Evolutionary conservation across 768 basidiomycete genomes (phyloP), one percentile per base, ranked within the genome.

Genomic region (Roridomyces roridus): DNA sequence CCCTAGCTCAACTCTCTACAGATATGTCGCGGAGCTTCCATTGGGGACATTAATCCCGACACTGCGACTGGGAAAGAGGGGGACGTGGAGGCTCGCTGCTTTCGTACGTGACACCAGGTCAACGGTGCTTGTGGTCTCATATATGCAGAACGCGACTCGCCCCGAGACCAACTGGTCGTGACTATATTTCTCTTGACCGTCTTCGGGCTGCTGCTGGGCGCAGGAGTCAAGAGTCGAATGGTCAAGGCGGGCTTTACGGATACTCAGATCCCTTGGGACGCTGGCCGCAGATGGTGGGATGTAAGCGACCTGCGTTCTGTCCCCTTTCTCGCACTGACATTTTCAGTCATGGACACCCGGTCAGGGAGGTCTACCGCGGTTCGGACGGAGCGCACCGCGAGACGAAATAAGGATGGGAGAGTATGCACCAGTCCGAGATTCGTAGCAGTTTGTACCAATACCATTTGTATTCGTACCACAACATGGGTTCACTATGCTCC

Each of bases 41-140:
- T 96, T 48, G 95, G 94, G 23, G 91, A 94, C 66, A 87, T 91
- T 21, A 85, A 97, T 72, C 92, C 92, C 24, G 95, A 97, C 72
- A 94, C 91, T 17, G 93, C 91, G 12, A 96, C 94, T 6, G 95
- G 95, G 29, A 95, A 91, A 69, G 95, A 96, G 72, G 95, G 95
- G 39, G 94, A 96, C 72, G 92, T 97, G 21, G 94, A 96, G 77
- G 94, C 94, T 54, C 80, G 94, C 70, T 97, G 95, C 80, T 96
- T 96, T 77, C 92, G 94, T 96, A 74, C 68, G 94, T 82, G 3
- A 51, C 35, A 46, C 14, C 14, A 23, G 56, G 37, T 44, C 20
- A 41, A 31, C 34, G 23, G 26, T 37, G 37, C n/a, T 47, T 37
- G 9, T 47, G 41, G 47, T 49, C 11, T 56, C 26, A 51, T 59